These are phyloP conservation scores for Curvularia hawaiiensis DNA, from an alignment of 2,329 filamentous ascomycete species.

Conservation along the genomic window DNA sequence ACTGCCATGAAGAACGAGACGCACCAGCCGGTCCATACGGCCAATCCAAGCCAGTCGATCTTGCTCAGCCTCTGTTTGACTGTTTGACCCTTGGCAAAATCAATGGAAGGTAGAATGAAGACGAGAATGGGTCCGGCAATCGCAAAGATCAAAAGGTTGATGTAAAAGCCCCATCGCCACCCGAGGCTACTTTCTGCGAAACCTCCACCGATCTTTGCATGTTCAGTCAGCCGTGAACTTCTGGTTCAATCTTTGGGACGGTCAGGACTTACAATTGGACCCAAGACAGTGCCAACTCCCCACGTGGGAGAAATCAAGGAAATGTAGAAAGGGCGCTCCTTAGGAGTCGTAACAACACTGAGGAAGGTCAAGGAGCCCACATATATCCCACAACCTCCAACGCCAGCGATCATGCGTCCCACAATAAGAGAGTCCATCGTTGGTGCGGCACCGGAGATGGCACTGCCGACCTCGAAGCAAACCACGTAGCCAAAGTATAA, in stretches of 20 bases:
- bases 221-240: background rate
- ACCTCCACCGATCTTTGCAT: background rate
- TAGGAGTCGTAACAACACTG: background rate
- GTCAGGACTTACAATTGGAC: background rate
- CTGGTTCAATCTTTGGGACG: background rate
- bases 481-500: background rate
- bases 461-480: constrained; percentile 1
- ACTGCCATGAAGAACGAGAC: constrained; percentile 53
- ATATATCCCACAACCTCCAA: constrained; percentile 1
- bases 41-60: constrained; percentile 45
- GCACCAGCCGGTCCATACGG: constrained; percentile 48
- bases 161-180: constrained; percentile 26
- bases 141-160: constrained; percentile 35
- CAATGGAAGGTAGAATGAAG: constrained; percentile 9
- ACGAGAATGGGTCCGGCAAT: constrained; percentile 41
- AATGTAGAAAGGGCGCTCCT: constrained; percentile 1
- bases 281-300: constrained; percentile 2
- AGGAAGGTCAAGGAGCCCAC: constrained; percentile 1
- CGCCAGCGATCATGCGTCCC: background rate
- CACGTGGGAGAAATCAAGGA: background rate
- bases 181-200: constrained; percentile 1
- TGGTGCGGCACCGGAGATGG: background rate
- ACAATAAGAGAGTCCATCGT: constrained; percentile 2
- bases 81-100: constrained; percentile 1
- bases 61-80: background rate